These are phyloP conservation scores for Hericium alpestre DNA, from an alignment of 768 basidiomycete species.

Conservation along the genomic window DNA sequence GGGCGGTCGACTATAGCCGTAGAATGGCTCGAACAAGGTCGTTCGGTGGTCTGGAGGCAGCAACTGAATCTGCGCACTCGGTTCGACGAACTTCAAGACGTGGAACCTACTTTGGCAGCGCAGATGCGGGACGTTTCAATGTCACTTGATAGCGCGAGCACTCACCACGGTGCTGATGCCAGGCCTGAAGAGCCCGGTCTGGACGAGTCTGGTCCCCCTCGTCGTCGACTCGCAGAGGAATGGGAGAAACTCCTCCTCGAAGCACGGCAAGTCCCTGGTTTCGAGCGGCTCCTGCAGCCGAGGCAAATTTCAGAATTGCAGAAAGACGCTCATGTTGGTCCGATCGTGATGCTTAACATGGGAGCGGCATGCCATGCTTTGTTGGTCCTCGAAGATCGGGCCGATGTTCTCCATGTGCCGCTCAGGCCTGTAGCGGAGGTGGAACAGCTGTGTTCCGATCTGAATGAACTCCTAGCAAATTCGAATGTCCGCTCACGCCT, in stretches of 20 bases:
- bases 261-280: background rate
- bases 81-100: background rate
- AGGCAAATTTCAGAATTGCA: background rate
- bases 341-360: background rate
- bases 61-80: background rate
- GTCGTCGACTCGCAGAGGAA: background rate
- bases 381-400: background rate
- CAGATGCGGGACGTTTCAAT: background rate
- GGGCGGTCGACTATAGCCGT: background rate
- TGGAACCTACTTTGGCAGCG: background rate
- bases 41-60: slow-evolving; percentile 3
- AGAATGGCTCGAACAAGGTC: slow-evolving; percentile 4
- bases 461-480: background rate
- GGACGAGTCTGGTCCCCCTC: background rate
- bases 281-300: background rate
- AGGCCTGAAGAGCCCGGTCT: background rate
- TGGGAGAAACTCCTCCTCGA: background rate
- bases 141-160: background rate
- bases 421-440: background rate
- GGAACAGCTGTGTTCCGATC: background rate
- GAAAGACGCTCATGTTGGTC: background rate
- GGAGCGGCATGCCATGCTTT: background rate
- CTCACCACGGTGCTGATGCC: background rate
- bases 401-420: background rate
- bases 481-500: background rate